Percentiles rank a stretch among this genome's conserved stretches.
These are phyloP conservation scores for Udeniomyces megalosporus DNA, from an alignment of 768 basidiomycete species.

Conservation along the genomic window DNA sequence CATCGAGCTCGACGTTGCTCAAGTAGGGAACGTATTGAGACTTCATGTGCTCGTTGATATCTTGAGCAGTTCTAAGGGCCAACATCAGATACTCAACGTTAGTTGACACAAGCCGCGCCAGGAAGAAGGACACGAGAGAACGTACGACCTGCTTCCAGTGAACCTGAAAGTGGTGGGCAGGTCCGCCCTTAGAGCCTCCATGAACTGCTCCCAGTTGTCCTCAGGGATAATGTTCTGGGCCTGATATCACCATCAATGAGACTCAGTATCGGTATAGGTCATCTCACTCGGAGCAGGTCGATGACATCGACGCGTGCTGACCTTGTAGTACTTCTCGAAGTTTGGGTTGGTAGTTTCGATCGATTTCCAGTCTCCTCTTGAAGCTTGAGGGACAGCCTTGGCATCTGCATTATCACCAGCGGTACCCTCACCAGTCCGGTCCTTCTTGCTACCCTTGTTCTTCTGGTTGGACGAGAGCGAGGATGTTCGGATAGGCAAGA, in stretches of 20 bases:
- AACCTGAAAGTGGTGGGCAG: slow-evolving; percentile 90
- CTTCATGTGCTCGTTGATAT: slow-evolving; percentile 63
- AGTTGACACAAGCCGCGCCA: slow-evolving; percentile 19
- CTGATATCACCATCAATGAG: slow-evolving; percentile 17
- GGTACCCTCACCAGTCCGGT: background rate
- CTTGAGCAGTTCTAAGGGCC: slow-evolving; percentile 36
- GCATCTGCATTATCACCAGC: background rate
- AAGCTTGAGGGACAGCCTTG: background rate
- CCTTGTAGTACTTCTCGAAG: slow-evolving; percentile 37
- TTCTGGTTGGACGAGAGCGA: no score
- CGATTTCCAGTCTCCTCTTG: background rate
- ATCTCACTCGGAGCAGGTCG: background rate
- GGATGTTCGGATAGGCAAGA: no score
- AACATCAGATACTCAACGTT: background rate
- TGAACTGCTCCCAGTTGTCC: slow-evolving; percentile 57
- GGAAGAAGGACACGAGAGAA: background rate
- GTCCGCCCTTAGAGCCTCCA: slow-evolving; percentile 48
- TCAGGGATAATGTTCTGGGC: slow-evolving; percentile 57
- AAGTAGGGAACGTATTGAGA: slow-evolving; percentile 51
- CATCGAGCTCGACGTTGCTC: slow-evolving; percentile 35
- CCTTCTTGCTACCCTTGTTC: background rate
- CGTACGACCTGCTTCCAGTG: slow-evolving; percentile 68
- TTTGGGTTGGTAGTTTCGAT: slow-evolving; percentile 25
- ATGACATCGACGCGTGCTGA: slow-evolving; percentile 10
- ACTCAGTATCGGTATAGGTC: background rate